phyloP scores from a whole-genome alignment of 371 early-diverging fungal species.

The Mucor circinelloides region DNA sequence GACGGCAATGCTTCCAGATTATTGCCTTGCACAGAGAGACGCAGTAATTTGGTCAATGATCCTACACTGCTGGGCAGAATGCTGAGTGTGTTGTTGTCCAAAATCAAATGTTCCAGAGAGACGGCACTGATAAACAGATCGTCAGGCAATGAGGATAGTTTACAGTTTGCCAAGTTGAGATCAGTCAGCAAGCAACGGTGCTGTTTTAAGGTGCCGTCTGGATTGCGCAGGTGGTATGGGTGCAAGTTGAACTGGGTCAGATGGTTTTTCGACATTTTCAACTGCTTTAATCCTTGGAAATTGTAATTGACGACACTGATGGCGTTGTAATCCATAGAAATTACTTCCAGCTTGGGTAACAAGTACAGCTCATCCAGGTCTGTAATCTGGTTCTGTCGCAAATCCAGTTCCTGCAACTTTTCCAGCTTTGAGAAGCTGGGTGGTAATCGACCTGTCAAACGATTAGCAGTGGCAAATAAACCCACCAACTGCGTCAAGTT shows the following conservation, averaged over 20 bases:
- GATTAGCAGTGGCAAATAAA: constrained; percentile 78
- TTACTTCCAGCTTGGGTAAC: constrained; percentile 62
- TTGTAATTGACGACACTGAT: constrained; percentile 49
- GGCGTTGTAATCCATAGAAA: constrained; percentile 75
- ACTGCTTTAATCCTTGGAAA: constrained; percentile 38
- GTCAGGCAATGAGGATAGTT: constrained; percentile 68
- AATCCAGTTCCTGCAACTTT: constrained; percentile 72
- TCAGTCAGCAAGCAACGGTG: constrained; percentile 30
- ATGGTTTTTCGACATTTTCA: constrained; percentile 59
- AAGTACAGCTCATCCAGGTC: constrained; percentile 62
- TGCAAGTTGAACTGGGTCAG: constrained; percentile 54
- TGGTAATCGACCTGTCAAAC: constrained; percentile 72
- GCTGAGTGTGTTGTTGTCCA: constrained; percentile 79
- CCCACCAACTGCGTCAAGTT: constrained; percentile 62
- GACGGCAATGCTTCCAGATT: constrained; percentile 55
- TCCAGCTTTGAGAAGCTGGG: constrained; percentile 60
- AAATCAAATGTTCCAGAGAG: constrained; percentile 57
- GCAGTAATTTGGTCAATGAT: constrained; percentile 50
- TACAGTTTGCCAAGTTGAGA: constrained; percentile 72
- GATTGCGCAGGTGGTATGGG: background rate
- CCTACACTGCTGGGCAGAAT: constrained; percentile 68
- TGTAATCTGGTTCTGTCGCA: constrained; percentile 74
- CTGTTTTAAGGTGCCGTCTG: background rate
- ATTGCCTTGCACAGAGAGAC: constrained; percentile 75
- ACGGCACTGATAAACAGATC: constrained; percentile 61